phyloP scores from a whole-genome alignment of 1,139 yeast genomes.

The Yamadazyma mexicana region DNA sequence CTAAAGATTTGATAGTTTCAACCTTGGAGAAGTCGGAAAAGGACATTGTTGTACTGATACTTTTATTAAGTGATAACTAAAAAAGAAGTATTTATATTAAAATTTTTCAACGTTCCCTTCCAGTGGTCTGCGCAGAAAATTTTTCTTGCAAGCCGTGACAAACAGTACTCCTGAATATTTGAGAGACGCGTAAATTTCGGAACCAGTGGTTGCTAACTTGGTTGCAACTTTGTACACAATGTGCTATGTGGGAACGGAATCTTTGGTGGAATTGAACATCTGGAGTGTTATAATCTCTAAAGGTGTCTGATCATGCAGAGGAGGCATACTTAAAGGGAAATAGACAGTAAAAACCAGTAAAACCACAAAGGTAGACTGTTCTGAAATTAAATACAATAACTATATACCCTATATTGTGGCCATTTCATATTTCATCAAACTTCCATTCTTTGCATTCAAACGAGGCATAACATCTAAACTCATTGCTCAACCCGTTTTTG shows the following conservation, averaged over 20 bases:
- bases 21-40: slow-evolving; percentile 77
- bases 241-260: too few species aligned
- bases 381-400: too few species aligned
- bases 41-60: slow-evolving; percentile 53
- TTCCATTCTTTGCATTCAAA: slow-evolving; percentile 53
- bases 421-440: slow-evolving; percentile 16
- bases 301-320: too few species aligned
- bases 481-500: slow-evolving; percentile 82
- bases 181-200: too few species aligned
- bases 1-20: slow-evolving; percentile 81
- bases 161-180: too few species aligned
- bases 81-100: slow-evolving; percentile 5
- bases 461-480: slow-evolving; percentile 81
- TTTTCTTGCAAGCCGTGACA: neutral
- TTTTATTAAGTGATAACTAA: neutral
- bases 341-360: too few species aligned
- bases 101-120: slow-evolving; percentile 10
- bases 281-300: too few species aligned
- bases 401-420: too few species aligned
- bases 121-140: slow-evolving; percentile 2
- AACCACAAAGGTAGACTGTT: too few species aligned
- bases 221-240: neutral
- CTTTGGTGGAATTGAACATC: too few species aligned
- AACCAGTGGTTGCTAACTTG: too few species aligned
- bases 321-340: too few species aligned